Evolutionary conservation across 2,329 filamentous ascomycete genomes (phyloP).

Genomic region (Cordyceps fumosorosea): DNA sequence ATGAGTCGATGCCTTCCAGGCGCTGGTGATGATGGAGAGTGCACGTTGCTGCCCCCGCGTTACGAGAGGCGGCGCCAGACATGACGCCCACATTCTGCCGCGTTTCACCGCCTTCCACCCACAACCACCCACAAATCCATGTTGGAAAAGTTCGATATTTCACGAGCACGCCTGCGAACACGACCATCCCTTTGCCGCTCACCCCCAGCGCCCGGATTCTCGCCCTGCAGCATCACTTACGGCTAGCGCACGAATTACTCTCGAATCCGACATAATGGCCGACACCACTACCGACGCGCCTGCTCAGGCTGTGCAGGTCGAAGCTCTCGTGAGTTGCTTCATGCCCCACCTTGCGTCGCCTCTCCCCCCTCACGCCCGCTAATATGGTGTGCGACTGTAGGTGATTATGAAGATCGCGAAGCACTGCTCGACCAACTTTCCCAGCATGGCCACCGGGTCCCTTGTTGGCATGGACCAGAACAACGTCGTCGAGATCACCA

Average conservation of each 20-base stretch:
- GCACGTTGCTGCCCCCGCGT: not conserved
- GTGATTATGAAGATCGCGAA: conserved; percentile 98
- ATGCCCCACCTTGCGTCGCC: conserved; percentile 29
- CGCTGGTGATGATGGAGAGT: conserved; percentile 9
- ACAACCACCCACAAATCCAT: conserved; percentile 39
- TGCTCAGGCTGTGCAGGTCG: conserved; percentile 84
- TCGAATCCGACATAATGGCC: conserved; percentile 43
- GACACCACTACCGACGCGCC: conserved; percentile 59
- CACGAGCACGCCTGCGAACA: conserved; percentile 18
- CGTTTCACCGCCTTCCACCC: conserved; percentile 31
- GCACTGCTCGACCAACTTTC: conserved; percentile 83
- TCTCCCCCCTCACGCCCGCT: conserved; percentile 18
- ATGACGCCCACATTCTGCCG: conserved; percentile 27
- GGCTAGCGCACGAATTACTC: conserved; percentile 20
- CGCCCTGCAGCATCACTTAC: conserved; percentile 18
- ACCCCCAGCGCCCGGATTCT: conserved; percentile 21
- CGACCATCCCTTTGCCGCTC: conserved; percentile 18
- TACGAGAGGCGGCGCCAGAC: not conserved
- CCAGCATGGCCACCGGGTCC: conserved; percentile 80
- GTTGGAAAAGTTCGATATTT: conserved; percentile 36
- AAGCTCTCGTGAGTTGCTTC: conserved; percentile 69
- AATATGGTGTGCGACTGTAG: conserved; percentile 35
- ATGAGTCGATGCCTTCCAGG: not conserved
- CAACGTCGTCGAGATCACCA: conserved; percentile 80
- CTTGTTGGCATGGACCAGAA: conserved; percentile 90